These are phyloP conservation scores for Calonectria pseudoturangicola DNA, from an alignment of 2,329 filamentous ascomycete genomes.

Conservation along the genomic window DNA sequence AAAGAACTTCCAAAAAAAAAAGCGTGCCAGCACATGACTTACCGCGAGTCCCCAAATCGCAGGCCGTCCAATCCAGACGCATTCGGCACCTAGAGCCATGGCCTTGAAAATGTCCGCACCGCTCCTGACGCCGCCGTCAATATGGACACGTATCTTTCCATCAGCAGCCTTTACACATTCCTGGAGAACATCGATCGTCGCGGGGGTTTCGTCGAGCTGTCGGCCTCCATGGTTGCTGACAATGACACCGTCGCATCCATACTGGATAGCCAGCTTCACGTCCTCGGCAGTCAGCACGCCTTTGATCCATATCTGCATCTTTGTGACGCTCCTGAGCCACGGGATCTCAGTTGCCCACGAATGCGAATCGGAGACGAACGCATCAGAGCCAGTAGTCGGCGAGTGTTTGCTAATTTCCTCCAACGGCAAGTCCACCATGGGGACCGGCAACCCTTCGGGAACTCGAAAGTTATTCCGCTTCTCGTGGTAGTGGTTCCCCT, in stretches of 20 bases:
- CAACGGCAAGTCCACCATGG: background rate
- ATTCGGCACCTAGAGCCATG: background rate
- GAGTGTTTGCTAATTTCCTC: background rate
- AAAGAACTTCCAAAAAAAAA: background rate
- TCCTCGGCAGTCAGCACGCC: slow-evolving; percentile 16
- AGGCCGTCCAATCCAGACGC: slow-evolving; percentile 5
- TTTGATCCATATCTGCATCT: slow-evolving; percentile 14
- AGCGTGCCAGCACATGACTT: background rate
- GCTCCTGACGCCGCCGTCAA: slow-evolving; percentile 2
- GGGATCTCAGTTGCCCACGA: slow-evolving; percentile 10
- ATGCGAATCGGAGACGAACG: slow-evolving; percentile 2
- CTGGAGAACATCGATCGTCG: background rate
- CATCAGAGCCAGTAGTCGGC: background rate
- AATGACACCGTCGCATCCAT: slow-evolving; percentile 9
- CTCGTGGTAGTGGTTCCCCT: background rate
- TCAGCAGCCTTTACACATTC: slow-evolving; percentile 4
- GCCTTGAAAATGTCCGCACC: slow-evolving; percentile 10
- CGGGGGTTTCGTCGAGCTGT: background rate
- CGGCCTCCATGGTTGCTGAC: slow-evolving; percentile 11
- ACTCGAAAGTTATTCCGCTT: background rate
- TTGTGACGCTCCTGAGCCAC: background rate
- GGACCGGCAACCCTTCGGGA: background rate
- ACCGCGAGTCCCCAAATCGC: background rate
- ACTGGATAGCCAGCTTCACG: slow-evolving; percentile 4
- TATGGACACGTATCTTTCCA: background rate